Percentiles rank a stretch among this genome's conserved stretches.
Evolutionary conservation across 176 grass and related monocot species (phyloP).

Genomic region (Triticum dicoccoides): DNA sequence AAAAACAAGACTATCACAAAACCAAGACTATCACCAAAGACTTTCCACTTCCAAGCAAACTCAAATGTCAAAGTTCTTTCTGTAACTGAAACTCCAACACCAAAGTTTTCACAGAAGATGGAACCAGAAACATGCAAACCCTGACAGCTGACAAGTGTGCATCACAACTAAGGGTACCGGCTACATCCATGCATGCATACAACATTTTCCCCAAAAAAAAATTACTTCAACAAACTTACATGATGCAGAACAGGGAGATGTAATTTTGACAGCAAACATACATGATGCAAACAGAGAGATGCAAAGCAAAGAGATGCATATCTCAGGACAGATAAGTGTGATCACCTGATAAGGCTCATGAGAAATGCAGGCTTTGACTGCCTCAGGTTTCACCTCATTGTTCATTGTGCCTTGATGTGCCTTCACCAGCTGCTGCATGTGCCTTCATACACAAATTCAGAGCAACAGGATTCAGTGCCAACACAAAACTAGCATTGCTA

Average conservation of each 20-base stretch:
- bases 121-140: neutral
- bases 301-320: neutral
- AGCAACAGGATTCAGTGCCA: slow-evolving; percentile 12
- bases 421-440: slow-evolving; percentile 33
- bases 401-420: slow-evolving; percentile 2
- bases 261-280: neutral
- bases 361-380: slow-evolving; percentile 2
- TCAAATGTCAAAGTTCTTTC: neutral
- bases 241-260: neutral
- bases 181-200: neutral
- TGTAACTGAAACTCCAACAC: neutral
- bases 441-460: slow-evolving; percentile 19
- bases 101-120: neutral
- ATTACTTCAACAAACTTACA: neutral
- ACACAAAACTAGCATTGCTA: neutral
- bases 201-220: neutral
- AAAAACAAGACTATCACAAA: neutral
- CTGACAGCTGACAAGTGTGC: neutral
- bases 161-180: neutral
- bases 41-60: neutral
- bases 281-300: neutral
- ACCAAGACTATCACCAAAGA: neutral
- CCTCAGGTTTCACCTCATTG: slow-evolving; percentile 8
- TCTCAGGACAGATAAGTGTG: neutral
- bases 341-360: slow-evolving; percentile 33